Evolutionary conservation across 2,329 filamentous ascomycete species (phyloP).

Genomic region (Ramichloridium luteum): DNA sequence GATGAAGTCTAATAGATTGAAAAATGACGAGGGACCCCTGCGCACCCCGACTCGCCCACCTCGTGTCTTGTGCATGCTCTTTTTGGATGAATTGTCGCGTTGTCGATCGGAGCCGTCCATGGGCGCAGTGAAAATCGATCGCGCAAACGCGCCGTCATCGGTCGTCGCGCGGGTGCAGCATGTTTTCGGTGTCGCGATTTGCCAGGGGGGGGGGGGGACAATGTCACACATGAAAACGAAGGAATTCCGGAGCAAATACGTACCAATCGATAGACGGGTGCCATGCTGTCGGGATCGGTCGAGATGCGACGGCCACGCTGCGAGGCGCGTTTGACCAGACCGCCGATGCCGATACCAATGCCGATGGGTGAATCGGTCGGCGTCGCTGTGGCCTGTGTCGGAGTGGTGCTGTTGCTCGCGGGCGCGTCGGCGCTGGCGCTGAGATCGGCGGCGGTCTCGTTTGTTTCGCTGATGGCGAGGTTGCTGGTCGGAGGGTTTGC

Average conservation of each 20-base stretch:
- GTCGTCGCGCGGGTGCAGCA: background rate
- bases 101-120: too few species aligned
- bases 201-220: slow-evolving; percentile 1
- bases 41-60: too few species aligned
- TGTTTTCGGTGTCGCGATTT: too few species aligned
- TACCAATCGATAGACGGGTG: slow-evolving; percentile 17
- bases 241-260: slow-evolving; percentile 7
- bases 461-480: too few species aligned
- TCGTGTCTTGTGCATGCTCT: too few species aligned
- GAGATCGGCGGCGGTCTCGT: slow-evolving; percentile 3
- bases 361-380: slow-evolving; percentile 9
- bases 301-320: slow-evolving; percentile 7
- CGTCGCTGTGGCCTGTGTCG: slow-evolving; percentile 4
- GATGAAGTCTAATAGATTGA: slow-evolving; percentile 5
- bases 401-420: too few species aligned
- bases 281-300: slow-evolving; percentile 11
- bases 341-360: slow-evolving; percentile 11
- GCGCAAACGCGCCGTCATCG: too few species aligned
- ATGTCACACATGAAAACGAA: slow-evolving; percentile 2
- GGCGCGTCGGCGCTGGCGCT: slow-evolving; percentile 3
- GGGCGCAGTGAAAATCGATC: too few species aligned
- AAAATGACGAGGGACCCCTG: slow-evolving; percentile 1
- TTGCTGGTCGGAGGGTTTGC: too few species aligned
- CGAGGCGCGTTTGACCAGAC: slow-evolving; percentile 10
- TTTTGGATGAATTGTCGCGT: too few species aligned